phyloP scores from a whole-genome alignment of 768 basidiomycete genomes.

The Rhodotorula toruloides region DNA sequence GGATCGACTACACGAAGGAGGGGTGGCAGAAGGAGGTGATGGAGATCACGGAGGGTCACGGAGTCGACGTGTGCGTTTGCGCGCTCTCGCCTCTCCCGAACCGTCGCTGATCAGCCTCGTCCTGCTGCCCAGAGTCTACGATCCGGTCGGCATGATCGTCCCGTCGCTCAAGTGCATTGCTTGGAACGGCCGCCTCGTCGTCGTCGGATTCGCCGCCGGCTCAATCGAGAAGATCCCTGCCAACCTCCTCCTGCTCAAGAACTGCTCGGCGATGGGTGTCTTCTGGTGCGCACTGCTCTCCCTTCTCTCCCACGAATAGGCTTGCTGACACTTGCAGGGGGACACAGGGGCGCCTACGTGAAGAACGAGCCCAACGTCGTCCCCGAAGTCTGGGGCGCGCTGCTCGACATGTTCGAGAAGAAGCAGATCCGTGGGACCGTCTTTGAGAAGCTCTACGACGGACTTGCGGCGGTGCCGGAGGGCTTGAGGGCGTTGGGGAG shows the following conservation, averaged over 20 bases:
- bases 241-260: conserved; percentile 70
- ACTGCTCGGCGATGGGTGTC: conserved; percentile 73
- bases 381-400: conserved; percentile 64
- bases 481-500: conserved; percentile 71
- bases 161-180: conserved; percentile 83
- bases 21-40: conserved; percentile 89
- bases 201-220: conserved; percentile 89
- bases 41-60: conserved; percentile 72
- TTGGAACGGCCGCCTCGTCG: conserved; percentile 85
- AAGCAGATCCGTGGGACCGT: conserved; percentile 63
- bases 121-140: conserved; percentile 54
- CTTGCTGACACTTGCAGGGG: not conserved
- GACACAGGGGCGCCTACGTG: conserved; percentile 33
- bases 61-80: conserved; percentile 54
- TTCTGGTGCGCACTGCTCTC: conserved; percentile 55
- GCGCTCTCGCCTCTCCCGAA: not conserved
- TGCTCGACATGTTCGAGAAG: conserved; percentile 66
- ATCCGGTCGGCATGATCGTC: conserved; percentile 74
- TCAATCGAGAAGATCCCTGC: conserved; percentile 85
- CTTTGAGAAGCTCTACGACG: conserved; percentile 61
- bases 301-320: not conserved
- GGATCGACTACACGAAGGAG: conserved; percentile 65
- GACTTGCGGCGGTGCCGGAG: conserved; percentile 61
- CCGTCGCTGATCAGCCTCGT: not conserved
- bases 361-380: conserved; percentile 61